Percentiles rank a stretch among this genome's conserved stretches.
These are phyloP conservation scores for Sporothrix euskadiensis DNA, from an alignment of 2,329 filamentous ascomycete species.

Conservation along the genomic window DNA sequence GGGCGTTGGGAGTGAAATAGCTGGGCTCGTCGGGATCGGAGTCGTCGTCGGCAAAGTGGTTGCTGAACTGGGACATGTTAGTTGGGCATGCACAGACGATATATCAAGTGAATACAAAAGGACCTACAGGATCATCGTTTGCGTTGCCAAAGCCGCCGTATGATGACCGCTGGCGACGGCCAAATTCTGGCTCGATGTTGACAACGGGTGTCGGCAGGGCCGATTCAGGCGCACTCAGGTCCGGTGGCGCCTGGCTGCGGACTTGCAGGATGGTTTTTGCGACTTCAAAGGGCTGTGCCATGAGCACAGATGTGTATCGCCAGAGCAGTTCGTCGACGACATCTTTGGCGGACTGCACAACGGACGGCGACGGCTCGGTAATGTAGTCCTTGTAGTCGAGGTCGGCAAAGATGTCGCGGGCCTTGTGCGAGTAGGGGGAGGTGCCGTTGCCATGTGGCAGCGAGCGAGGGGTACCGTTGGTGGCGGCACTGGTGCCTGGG, in stretches of 20 bases:
- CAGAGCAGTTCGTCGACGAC: conserved; percentile 82
- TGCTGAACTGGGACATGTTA: not conserved
- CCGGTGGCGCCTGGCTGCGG: conserved; percentile 56
- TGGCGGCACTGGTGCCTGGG: not conserved
- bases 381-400: conserved; percentile 90
- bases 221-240: conserved; percentile 36
- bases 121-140: not conserved
- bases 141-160: not conserved
- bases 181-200: not conserved
- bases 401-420: conserved; percentile 83
- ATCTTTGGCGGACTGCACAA: conserved; percentile 71
- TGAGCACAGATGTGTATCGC: conserved; percentile 86
- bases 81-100: not conserved
- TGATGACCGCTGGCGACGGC: not conserved
- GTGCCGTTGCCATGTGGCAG: conserved; percentile 50
- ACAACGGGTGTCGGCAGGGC: conserved; percentile 34
- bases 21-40: conserved; percentile 75
- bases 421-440: conserved; percentile 58
- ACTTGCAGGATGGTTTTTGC: conserved; percentile 91
- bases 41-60: conserved; percentile 56
- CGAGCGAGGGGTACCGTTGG: conserved; percentile 39
- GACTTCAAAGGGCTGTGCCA: conserved; percentile 95
- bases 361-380: conserved; percentile 71
- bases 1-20: conserved; percentile 74
- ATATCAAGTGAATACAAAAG: not conserved